Base-by-base conservation (phyloP, 768 basidiomycete genomes). In the Coprinopsis sp. region DNA sequence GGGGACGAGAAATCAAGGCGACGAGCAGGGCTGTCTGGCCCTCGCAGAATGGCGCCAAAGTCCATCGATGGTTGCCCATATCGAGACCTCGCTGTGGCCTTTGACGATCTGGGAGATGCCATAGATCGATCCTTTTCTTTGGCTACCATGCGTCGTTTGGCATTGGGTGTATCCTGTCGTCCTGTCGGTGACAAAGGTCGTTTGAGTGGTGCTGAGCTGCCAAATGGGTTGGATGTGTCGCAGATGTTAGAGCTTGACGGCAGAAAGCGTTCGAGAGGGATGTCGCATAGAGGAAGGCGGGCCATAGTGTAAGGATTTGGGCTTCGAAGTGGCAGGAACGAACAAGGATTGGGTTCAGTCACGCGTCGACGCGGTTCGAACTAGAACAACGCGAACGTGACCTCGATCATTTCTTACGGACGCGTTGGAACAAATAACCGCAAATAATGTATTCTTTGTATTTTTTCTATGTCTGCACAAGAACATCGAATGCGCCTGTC, bases 401-500 rank as follows among this genome's bases (percentile, higher is more conserved):
- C n/a, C 47, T 34, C 40, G 27, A 11, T 42, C 40, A 12, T 37
- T 38, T 47, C 37, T 45, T 34, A 40, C 37, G 33, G 42, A 34
- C 43, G n/a, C 16, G 52, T 30, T 28, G 44, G n/a, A 21, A 40
- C 19, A 49, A 37, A 41, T 30, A 30, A 12, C 8, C 16, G 19
- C 43, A 24, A 38, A 46, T 36, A 39, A 31, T 54, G 44, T 42
- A 44, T 40, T 22, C 29, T 27, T 27, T 45, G 33, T 36, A 37
- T 44, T 21, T 25, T 24, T 53, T 51, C 48, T 56, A 27, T 31
- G 12, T 53, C 53, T 44, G 73, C 78, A 82, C 79, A 47, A 90
- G 78, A 31, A 98, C 78, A 61, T 92, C 94, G 57, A 98, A 99
- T 27, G 82, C 81, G 4, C 94, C 96, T 19, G 95, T 98, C n/a